Conservation (phyloP, 2,329 filamentous ascomycete species). For the Fusarium algeriense region DNA sequence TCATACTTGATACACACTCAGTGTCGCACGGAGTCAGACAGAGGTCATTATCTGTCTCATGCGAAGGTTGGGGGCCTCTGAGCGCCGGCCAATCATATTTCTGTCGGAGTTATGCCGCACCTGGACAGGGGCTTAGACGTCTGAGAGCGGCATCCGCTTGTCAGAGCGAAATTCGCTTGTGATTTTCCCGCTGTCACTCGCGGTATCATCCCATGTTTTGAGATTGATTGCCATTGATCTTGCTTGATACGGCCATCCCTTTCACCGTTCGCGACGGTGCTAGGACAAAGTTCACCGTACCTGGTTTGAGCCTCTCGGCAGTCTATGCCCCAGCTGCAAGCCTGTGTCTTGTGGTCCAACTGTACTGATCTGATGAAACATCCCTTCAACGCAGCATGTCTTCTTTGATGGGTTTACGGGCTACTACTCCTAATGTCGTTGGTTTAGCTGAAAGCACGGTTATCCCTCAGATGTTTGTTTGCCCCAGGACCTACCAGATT, state of each 20-base stretch:
- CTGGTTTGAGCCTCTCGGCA: conserved; percentile 20
- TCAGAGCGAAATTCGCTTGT: conserved; percentile 34
- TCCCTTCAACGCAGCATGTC: background rate
- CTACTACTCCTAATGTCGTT: background rate
- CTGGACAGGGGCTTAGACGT: conserved; percentile 28
- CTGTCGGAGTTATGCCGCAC: conserved; percentile 24
- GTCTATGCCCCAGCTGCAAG: background rate
- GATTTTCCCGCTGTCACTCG: conserved; percentile 25
- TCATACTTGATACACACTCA: conserved; percentile 1
- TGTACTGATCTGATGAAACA: background rate
- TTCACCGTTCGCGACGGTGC: conserved; percentile 4
- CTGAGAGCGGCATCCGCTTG: conserved; percentile 26
- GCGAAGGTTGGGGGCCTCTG: conserved; percentile 9
- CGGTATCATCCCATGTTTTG: conserved; percentile 10
- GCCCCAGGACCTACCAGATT: conserved; percentile 20
- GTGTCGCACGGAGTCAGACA: background rate
- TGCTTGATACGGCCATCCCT: conserved; percentile 27
- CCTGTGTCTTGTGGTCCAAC: background rate
- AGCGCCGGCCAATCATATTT: conserved; percentile 17
- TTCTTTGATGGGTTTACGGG: background rate
- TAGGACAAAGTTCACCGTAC: conserved; percentile 15
- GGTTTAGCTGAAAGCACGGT: conserved; percentile 1
- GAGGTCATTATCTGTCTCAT: conserved; percentile 13
- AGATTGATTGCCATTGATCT: conserved; percentile 15
- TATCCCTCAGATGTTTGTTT: conserved; percentile 1